Percentiles rank a stretch among this genome's conserved stretches.
Evolutionary conservation across 2,329 filamentous ascomycete genomes (phyloP).

Genomic region (Penicillium sp.): DNA sequence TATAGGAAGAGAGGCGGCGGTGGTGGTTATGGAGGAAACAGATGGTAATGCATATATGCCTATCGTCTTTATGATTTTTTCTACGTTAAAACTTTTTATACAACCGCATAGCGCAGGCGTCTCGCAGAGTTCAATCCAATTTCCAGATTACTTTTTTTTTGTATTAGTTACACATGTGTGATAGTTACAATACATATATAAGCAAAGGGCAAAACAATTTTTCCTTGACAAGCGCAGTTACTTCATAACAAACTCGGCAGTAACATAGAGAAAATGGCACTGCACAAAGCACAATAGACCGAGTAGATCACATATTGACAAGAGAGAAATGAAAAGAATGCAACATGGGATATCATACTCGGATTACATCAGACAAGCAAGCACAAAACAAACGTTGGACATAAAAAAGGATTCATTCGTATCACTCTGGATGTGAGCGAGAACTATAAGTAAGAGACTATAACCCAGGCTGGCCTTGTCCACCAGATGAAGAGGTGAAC

Average conservation of each 20-base stretch:
- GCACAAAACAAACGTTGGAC: neutral
- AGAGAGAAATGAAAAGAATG: neutral
- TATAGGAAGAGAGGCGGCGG: slow-evolving; percentile 42
- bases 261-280: neutral
- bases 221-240: neutral
- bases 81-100: neutral
- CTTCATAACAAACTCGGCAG: neutral
- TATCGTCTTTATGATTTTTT: slow-evolving; percentile 12
- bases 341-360: slow-evolving; percentile 2
- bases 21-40: slow-evolving; percentile 2
- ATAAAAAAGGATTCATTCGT: neutral
- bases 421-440: too few relatives aligned
- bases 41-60: neutral
- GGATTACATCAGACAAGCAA: neutral
- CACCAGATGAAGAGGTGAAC: neutral
- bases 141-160: slow-evolving; percentile 18
- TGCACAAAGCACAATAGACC: neutral
- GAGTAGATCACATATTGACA: neutral
- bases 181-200: neutral
- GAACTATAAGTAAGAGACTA: neutral
- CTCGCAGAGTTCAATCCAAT: slow-evolving; percentile 18
- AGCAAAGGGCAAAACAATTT: slow-evolving; percentile 19
- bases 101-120: slow-evolving; percentile 43
- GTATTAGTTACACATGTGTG: neutral
- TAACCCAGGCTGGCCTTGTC: slow-evolving; percentile 1